Evolutionary conservation across 805 yeast species (phyloP), one percentile per base, ranked within the genome.

Genomic region (Lipomyces lipofer): DNA sequence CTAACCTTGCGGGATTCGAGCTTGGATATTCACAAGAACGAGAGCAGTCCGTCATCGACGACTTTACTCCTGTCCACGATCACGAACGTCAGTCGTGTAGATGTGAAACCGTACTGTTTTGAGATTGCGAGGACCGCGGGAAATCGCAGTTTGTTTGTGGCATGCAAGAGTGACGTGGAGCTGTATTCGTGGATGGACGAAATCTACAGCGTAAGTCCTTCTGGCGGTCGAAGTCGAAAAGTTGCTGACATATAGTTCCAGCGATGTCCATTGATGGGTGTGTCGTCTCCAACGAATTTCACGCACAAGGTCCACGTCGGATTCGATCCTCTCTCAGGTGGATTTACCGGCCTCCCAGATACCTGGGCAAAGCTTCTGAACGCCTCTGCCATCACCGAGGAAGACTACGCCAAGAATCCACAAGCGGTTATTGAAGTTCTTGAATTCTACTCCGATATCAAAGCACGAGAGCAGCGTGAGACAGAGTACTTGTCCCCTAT

Each of bases 271-370:
- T 57, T 69, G 24, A 66, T 71, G 19, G 75, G 75, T 35, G 97
- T 94, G 9, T 90, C 97, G 2, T 84, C 84, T 36, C 99, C 99
- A 6, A 88, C 92, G 15, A 91, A 92, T 69, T 92, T 92, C 70
- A 89, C 96, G 9, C 99, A 95, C 69, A 87, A 85, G 66, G 97
- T 91, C 28, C 98, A 94, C 66, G 98, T 94, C 8, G 97, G 96
- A 22, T 84, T 88, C 47, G 97, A 92, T 69, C 78, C 83, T 3
- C 81, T 79, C 59, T 80, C 89, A 19, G 97, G 97, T 10, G 86
- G 87, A 42, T 92, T 86, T 68, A 88, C 94, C 0, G 98, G 97
- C 2, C 74, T 94, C 40, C 99, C 99, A 0, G 84, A 81, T 27
- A 95, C 89, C 65, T 94, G 99, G 99, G 89, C 89, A 59, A 79